phyloP scores from a whole-genome alignment of 2,329 filamentous ascomycete species.

The Ophiosphaerella korrae region DNA sequence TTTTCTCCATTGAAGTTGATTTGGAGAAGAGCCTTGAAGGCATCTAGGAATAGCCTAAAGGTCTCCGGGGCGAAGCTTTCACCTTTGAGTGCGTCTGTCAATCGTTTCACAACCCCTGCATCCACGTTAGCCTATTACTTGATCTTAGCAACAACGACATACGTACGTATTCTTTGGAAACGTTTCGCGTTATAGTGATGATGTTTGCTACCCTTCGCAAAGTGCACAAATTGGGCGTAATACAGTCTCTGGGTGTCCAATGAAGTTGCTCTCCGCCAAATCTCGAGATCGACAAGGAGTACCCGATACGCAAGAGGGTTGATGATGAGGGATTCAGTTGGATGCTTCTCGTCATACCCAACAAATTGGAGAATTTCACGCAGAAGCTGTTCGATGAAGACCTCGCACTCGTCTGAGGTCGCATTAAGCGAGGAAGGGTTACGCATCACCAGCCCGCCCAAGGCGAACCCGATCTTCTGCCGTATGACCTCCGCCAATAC shows the following conservation, averaged over 20 bases:
- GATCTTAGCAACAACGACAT: not conserved
- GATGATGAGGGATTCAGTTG: conserved; percentile 88
- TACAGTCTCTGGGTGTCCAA: conserved; percentile 82
- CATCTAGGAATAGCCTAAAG: conserved; percentile 75
- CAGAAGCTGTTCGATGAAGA: conserved; percentile 66
- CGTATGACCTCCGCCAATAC: conserved; percentile 83
- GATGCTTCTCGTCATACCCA: conserved; percentile 80
- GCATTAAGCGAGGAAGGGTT: conserved; percentile 45
- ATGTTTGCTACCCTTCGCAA: conserved; percentile 88
- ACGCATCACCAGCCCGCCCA: conserved; percentile 56
- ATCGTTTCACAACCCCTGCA: conserved; percentile 82
- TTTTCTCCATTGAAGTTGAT: conserved; percentile 83
- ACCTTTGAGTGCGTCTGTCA: conserved; percentile 87
- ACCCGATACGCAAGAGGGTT: conserved; percentile 95
- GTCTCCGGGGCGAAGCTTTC: conserved; percentile 76
- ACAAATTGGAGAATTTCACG: conserved; percentile 82
- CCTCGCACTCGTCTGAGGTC: conserved; percentile 52
- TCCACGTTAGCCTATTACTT: conserved; percentile 22
- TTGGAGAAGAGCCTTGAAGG: conserved; percentile 79
- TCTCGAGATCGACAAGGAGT: conserved; percentile 87
- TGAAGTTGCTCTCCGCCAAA: conserved; percentile 79
- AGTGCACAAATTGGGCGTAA: conserved; percentile 88
- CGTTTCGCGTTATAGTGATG: conserved; percentile 90
- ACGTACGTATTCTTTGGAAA: conserved; percentile 85
- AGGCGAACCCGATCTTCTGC: conserved; percentile 71